phyloP scores from a whole-genome alignment of 139 green algal genomes.

The Picocystis salinarum region DNA sequence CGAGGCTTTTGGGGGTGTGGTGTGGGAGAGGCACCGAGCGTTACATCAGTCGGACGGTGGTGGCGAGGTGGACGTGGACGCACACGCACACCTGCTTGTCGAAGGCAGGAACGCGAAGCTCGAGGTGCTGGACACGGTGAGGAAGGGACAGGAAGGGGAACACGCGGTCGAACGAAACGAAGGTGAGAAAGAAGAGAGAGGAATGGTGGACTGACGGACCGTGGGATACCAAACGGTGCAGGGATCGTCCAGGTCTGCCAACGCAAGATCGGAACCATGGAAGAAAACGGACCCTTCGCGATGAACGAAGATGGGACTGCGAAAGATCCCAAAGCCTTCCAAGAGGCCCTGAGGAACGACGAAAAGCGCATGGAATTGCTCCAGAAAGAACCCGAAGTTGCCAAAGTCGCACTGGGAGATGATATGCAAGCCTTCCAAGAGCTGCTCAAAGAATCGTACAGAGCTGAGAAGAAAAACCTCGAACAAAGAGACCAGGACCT shows the following conservation, averaged over 20 bases:
- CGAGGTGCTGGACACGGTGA: too few species aligned
- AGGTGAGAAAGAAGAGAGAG: too few species aligned
- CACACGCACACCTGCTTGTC: too few species aligned
- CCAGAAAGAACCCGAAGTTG: conserved; percentile 32
- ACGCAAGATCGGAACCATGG: conserved; percentile 5
- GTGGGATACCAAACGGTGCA: background rate
- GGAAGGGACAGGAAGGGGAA: too few species aligned
- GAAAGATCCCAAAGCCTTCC: conserved; percentile 41
- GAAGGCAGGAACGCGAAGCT: too few species aligned
- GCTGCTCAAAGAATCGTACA: conserved; percentile 35
- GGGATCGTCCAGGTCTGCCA: background rate
- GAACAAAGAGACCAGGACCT: conserved; percentile 21
- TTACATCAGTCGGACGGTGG: too few species aligned
- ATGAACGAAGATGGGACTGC: conserved; percentile 41
- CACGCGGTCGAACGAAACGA: too few species aligned
- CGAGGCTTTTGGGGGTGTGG: too few species aligned
- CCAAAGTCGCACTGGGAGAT: conserved; percentile 30
- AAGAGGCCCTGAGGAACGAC: conserved; percentile 28
- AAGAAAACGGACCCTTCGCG: conserved; percentile 17
- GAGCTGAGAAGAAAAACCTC: conserved; percentile 34
- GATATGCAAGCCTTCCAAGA: conserved; percentile 41
- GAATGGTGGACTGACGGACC: too few species aligned
- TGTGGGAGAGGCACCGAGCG: too few species aligned
- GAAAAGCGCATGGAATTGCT: conserved; percentile 24
- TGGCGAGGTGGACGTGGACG: too few species aligned